These are phyloP conservation scores for Candida glucosophila DNA, from an alignment of 1,139 yeast species.

Conservation along the genomic window DNA sequence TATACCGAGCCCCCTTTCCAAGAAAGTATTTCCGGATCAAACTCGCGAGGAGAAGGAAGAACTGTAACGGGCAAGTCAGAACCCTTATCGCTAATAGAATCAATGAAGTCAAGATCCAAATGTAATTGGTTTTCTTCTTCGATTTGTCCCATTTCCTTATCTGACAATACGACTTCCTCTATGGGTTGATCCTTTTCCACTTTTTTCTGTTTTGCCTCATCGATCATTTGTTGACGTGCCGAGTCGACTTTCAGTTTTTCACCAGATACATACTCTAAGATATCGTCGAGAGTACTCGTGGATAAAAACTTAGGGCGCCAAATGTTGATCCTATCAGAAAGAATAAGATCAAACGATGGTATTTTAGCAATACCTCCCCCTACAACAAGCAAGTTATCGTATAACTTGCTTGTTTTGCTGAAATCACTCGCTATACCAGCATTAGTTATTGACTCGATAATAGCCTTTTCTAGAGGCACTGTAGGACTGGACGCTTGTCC, in stretches of 20 bases:
- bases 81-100: conserved; percentile 36
- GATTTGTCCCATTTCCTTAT: conserved; percentile 27
- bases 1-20: conserved; percentile 96
- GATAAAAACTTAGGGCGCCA: conserved; percentile 68
- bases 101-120: conserved; percentile 31
- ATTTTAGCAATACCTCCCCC: conserved; percentile 87
- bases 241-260: conserved; percentile 32
- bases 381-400: conserved; percentile 73
- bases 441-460: conserved; percentile 78
- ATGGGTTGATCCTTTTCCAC: conserved; percentile 7
- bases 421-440: conserved; percentile 56
- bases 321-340: conserved; percentile 76
- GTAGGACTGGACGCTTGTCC: conserved; percentile 7
- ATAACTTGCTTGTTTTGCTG: conserved; percentile 49
- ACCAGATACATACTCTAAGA: conserved; percentile 35
- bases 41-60: conserved; percentile 80
- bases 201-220: conserved; percentile 14
- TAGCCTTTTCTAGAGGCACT: conserved; percentile 73
- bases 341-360: conserved; percentile 65
- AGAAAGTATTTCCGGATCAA: conserved; percentile 72
- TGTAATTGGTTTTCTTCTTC: conserved; percentile 30
- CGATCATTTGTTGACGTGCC: conserved; percentile 24
- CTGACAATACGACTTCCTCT: conserved; percentile 26
- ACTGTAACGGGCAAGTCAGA: conserved; percentile 47
- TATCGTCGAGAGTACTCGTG: conserved; percentile 43